phyloP scores from a whole-genome alignment of 768 basidiomycete species.

The Kondoa subrosea region DNA sequence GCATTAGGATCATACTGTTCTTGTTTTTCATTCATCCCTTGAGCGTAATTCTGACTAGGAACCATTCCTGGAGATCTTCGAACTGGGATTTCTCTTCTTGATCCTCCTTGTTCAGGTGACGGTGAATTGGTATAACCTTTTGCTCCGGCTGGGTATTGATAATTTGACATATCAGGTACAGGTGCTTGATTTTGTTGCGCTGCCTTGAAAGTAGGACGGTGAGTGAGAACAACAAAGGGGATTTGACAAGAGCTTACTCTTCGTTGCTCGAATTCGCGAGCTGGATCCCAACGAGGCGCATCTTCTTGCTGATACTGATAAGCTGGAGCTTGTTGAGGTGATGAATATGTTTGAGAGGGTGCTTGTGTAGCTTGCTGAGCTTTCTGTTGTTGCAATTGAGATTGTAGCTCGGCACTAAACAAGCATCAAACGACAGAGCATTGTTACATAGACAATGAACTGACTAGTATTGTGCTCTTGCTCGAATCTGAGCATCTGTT shows the following conservation, averaged over 20 bases:
- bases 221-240: not conserved
- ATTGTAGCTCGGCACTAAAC: not conserved
- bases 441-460: not conserved
- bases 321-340: not conserved
- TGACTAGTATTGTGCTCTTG: not conserved
- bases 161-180: not conserved
- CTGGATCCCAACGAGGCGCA: not conserved
- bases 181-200: not conserved
- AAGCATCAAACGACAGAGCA: not conserved
- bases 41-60: not conserved
- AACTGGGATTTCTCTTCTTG: not conserved
- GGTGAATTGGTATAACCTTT: not conserved
- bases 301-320: not conserved
- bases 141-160: not conserved
- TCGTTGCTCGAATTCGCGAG: not conserved
- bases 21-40: not conserved
- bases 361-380: not conserved
- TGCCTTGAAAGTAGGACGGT: not conserved
- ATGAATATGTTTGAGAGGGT: not conserved
- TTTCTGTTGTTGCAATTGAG: not conserved
- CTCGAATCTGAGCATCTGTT: not conserved
- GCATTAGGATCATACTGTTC: not conserved
- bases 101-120: not conserved
- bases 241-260: not conserved
- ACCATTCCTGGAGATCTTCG: not conserved